Base-by-base conservation (phyloP, 192 early-diverging fungal genomes). In the Haplosporangium gracile region DNA sequence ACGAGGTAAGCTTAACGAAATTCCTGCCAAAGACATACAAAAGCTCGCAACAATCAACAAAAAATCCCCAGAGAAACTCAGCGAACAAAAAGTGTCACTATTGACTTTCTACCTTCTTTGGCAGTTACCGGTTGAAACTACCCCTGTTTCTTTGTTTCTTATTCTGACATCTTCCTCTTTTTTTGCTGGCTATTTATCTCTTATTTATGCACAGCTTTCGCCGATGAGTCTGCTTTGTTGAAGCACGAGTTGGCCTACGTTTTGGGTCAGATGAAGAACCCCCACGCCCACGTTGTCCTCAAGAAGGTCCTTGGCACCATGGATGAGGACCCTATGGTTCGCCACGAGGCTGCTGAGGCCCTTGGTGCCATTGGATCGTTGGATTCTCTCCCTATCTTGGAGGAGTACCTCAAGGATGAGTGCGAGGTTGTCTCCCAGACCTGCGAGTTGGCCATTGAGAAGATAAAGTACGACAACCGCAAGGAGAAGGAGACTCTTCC, bases 291-390 rank as follows among this genome's bases (percentile, higher is more conserved):
- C 57, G 90, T 90, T 0, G 88, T 92, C 24, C 91, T 99, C 8
- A 79, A 87, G 55, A 75, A 79, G 36, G 95, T 98, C 15, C 90
- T 99, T 78, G 91, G 88, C n/a, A 83, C 93, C 60, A 87, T 82
- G 72, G 80, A 87, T 24, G 93, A 98, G 81, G 95, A 97, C 80
- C 94, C 94, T 47, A 99, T 99, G 98, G 98, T 99, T 69, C 93
- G 98, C 7, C 98, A 99, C 86, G 98, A 99, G 90, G 97, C 98
- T 34, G 98, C 97, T 15, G 98, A 99, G 89, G 97, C 98, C 2
- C 88, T 99, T 72, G 97, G 97, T 32, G 98, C 98, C 5, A 96
- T 99, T 78, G 97, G 96, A 5, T 91, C 95, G 42, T 83, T 90
- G 9, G 88, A 90, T 10, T 92, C 93, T 2, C 72, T 98, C 42